These are phyloP conservation scores for Aspergillus ochraceoroseus DNA, from an alignment of 2,329 filamentous ascomycete genomes.

Conservation along the genomic window DNA sequence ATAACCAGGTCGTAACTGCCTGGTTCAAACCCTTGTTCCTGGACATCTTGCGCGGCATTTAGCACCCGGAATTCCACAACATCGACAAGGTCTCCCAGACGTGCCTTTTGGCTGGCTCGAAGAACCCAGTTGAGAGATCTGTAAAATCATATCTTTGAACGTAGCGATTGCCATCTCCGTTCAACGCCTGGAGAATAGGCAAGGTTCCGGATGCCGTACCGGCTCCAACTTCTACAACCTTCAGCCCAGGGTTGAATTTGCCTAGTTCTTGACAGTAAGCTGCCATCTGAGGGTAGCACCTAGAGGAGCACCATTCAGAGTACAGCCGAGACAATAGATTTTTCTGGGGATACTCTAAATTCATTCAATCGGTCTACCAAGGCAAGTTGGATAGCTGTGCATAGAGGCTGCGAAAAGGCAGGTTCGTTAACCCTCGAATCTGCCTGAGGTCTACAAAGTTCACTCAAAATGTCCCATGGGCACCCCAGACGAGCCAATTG, in stretches of 20 bases:
- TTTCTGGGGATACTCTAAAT: constrained; percentile 6
- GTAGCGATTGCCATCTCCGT: too few relatives aligned
- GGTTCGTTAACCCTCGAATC: constrained; percentile 10
- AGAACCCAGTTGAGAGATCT: constrained; percentile 11
- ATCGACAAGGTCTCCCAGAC: constrained; percentile 4
- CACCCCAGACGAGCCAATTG: constrained; percentile 7
- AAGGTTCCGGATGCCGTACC: too few relatives aligned
- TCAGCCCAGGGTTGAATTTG: too few relatives aligned
- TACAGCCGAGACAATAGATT: too few relatives aligned
- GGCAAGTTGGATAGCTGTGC: constrained; percentile 7
- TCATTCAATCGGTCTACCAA: constrained; percentile 8
- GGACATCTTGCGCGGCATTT: constrained; percentile 1
- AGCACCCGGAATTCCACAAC: constrained; percentile 8
- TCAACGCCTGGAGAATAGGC: too few relatives aligned
- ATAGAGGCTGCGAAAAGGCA: constrained; percentile 10
- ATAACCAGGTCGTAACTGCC: constrained; percentile 9
- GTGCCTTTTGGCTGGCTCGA: constrained; percentile 8
- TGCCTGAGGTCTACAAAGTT: constrained; percentile 7
- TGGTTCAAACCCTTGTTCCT: constrained; percentile 9
- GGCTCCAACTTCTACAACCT: too few relatives aligned
- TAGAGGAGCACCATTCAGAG: too few relatives aligned
- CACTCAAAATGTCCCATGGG: constrained; percentile 8
- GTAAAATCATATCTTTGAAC: constrained; percentile 5
- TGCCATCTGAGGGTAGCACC: too few relatives aligned
- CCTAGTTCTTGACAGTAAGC: too few relatives aligned